Percentiles rank a stretch among this genome's conserved stretches.
phyloP scores from a whole-genome alignment of 768 basidiomycete species.

The Suillus bovinus region DNA sequence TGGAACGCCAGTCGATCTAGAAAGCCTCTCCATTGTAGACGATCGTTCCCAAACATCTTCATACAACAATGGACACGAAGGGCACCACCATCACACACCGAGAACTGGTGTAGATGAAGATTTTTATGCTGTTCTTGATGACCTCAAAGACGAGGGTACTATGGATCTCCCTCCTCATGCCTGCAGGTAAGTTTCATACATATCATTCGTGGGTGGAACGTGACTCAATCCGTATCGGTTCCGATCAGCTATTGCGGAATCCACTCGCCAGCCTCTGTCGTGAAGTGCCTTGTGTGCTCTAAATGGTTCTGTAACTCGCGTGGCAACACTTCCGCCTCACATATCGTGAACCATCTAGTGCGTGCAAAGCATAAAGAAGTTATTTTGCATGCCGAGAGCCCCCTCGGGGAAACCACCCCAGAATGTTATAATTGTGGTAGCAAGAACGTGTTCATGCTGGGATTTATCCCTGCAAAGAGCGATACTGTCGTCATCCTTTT shows the following conservation, averaged over 20 bases:
- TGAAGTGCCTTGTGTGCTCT: slow-evolving; percentile 88
- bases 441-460: slow-evolving; percentile 99
- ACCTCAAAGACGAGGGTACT: slow-evolving; percentile 77
- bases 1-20: slow-evolving; percentile 62
- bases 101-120: slow-evolving; percentile 67
- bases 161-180: slow-evolving; percentile 92
- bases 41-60: slow-evolving; percentile 48
- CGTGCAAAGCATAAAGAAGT: slow-evolving; percentile 99
- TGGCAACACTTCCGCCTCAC: slow-evolving; percentile 96
- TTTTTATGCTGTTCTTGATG: slow-evolving; percentile 87
- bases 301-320: slow-evolving; percentile 99
- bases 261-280: slow-evolving; percentile 95
- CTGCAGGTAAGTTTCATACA: slow-evolving; percentile 70
- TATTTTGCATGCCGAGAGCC: slow-evolving; percentile 91
- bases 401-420: slow-evolving; percentile 94
- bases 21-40: slow-evolving; percentile 67
- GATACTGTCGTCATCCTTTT: slow-evolving; percentile 98
- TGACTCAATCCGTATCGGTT: slow-evolving; percentile 5
- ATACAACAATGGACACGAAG: slow-evolving; percentile 36
- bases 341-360: slow-evolving; percentile 98
- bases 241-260: slow-evolving; percentile 90
- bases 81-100: slow-evolving; percentile 28
- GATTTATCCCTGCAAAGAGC: slow-evolving; percentile 98
- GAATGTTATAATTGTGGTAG: slow-evolving; percentile 99
- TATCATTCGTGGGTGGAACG: slow-evolving; percentile 7